These are phyloP conservation scores for Trifolium repens DNA, from an alignment of 306 rosid species.

Conservation along the genomic window DNA sequence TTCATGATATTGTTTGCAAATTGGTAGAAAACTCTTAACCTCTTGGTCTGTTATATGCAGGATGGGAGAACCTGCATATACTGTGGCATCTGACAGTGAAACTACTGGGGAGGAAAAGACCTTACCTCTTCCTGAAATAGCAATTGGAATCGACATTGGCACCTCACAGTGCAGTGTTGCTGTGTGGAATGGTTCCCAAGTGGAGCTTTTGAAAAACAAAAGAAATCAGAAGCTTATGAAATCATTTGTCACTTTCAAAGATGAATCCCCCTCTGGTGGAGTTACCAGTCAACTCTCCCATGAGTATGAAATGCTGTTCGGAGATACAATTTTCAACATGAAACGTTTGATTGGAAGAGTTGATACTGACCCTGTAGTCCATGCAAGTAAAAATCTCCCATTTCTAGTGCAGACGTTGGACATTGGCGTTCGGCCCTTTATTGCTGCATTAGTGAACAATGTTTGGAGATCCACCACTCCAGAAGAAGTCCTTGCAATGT, in stretches of 20 bases:
- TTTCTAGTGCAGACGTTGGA: conserved; percentile 86
- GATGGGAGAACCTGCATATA: conserved; percentile 83
- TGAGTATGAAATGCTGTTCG: conserved; percentile 71
- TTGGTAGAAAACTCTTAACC: conserved; percentile 5
- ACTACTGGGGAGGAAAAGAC: conserved; percentile 71
- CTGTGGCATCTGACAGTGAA: conserved; percentile 86
- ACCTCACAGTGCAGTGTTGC: conserved; percentile 91
- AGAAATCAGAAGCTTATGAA: conserved; percentile 77
- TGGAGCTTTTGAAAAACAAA: conserved; percentile 72
- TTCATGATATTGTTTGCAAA: neutral
- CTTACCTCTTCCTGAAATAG: conserved; percentile 65
- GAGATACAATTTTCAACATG: conserved; percentile 83
- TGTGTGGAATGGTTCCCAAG: conserved; percentile 82
- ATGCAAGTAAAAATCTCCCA: conserved; percentile 73
- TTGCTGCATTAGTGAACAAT: conserved; percentile 78
- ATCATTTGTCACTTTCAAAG: conserved; percentile 78
- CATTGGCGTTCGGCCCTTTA: conserved; percentile 80
- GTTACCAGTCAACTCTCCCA: conserved; percentile 54
- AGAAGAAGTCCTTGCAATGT: conserved; percentile 81
- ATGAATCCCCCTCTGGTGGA: conserved; percentile 69
- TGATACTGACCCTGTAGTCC: conserved; percentile 88
- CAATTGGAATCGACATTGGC: conserved; percentile 86
- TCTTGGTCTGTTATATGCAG: conserved; percentile 49
- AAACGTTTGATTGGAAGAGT: conserved; percentile 88
- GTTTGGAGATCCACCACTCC: conserved; percentile 86